Percentiles rank a stretch among this genome's conserved stretches.
Conservation (phyloP, 345 rosid genomes). For the Brassica napus region DNA sequence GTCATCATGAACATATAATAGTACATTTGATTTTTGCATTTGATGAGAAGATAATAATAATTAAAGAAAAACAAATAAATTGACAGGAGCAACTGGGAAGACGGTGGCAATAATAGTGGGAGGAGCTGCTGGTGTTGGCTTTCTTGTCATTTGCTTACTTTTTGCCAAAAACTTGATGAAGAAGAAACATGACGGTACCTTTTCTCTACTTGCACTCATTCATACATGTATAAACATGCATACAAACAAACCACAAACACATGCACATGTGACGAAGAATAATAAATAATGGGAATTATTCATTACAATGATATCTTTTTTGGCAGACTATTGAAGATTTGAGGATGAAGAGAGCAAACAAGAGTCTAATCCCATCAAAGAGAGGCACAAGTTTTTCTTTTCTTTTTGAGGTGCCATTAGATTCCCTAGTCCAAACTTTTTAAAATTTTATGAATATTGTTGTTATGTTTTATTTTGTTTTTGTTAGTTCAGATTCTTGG, state of each 20-base stretch:
- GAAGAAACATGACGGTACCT: constrained; percentile 51
- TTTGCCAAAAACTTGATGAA: constrained; percentile 74
- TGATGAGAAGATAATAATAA: constrained; percentile 15
- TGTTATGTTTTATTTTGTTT: constrained; percentile 23
- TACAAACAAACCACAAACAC: constrained; percentile 16
- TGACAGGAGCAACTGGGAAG: constrained; percentile 75
- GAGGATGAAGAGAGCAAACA: constrained; percentile 25
- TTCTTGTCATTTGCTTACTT: constrained; percentile 77
- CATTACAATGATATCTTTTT: constrained; percentile 5
- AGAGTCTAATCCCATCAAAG: constrained; percentile 29
- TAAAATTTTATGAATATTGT: constrained; percentile 15
- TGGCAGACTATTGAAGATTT: constrained; percentile 38
- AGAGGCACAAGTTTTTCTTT: constrained; percentile 11
- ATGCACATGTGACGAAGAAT: constrained; percentile 32
- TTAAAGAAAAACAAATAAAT: constrained; percentile 37
- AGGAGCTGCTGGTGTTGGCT: constrained; percentile 91
- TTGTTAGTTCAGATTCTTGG: constrained; percentile 23
- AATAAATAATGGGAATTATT: background rate
- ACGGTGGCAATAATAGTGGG: constrained; percentile 98
- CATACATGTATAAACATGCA: background rate
- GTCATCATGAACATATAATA: background rate
- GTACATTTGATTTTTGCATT: background rate
- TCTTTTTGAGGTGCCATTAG: constrained; percentile 5
- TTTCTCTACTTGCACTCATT: background rate
- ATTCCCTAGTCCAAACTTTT: constrained; percentile 4